Base-by-base conservation (phyloP, 1,284 basidiomycete species). In the Ganoderma lingzhi region DNA sequence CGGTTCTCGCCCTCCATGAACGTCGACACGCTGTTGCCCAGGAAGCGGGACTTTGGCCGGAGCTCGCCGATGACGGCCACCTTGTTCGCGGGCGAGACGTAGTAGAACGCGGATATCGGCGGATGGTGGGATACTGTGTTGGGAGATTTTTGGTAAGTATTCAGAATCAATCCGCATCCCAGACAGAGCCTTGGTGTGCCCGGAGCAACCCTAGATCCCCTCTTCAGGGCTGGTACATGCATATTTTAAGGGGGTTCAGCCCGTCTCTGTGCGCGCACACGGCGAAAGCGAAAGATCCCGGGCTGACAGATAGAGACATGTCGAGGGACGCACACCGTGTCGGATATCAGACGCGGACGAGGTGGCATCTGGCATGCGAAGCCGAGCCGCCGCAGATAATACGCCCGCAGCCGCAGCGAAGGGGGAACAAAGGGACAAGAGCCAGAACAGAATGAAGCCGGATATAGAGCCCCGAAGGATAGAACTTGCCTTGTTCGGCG, bases 1-100 rank as follows among this genome's bases (percentile, higher is more conserved):
- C 96, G 87, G 79, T 96, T 97, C 83, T 98, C 95, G 65, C 97
- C 97, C 77, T 98, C 97, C 96, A 99, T 98, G 67, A 88, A 92
- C 32, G 95, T 98, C 66, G 95, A 94, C 8, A 97, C 96, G 73
- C 93, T 95, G 82, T 99, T 99, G 5, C 98, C 98, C 65, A 99
- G 85, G 83, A 99, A 99, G 81, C 93, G 96, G 67, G 93, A 95
- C 84, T 98, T 99, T 45, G 97, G 97, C 77, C 95, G 90, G 65
- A 99, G 87, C 80, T 99, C 98, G 55, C 98, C 98, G 71, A 96
- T 89, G 75, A 99, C 94, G 68, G 82, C 82, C 60, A 94, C 83
- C 73, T 87, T 87, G 82, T 98, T 98, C 70, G 90, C 92, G n/a
- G 97, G 97, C 0, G 96, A 97, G 67, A 96, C 88, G 81, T 99